Conservation (phyloP, 2,329 filamentous ascomycete genomes). For the Dendrostoma leiphaemia region DNA sequence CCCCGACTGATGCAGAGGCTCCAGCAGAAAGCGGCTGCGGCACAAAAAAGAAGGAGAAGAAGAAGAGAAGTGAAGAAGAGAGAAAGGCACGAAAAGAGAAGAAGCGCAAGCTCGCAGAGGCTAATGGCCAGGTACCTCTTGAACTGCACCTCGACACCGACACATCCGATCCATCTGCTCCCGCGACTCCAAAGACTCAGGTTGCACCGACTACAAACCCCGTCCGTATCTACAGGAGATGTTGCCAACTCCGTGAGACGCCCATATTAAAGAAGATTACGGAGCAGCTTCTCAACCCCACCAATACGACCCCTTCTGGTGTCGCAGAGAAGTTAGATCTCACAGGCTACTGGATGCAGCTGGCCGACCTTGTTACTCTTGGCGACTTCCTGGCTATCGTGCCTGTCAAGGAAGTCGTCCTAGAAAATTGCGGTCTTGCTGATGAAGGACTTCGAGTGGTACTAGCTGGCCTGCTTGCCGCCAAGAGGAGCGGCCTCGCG, state of each 20-base stretch:
- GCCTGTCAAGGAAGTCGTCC: constrained; percentile 78
- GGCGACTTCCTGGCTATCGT: constrained; percentile 94
- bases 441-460: constrained; percentile 87
- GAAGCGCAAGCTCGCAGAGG: constrained; percentile 79
- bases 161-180: constrained; percentile 39
- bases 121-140: constrained; percentile 82
- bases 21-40: constrained; percentile 8
- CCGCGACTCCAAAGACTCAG: constrained; percentile 49
- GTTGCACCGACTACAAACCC: constrained; percentile 83
- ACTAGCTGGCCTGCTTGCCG: constrained; percentile 79
- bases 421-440: constrained; percentile 83
- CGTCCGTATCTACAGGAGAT: constrained; percentile 86
- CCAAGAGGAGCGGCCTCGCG: constrained; percentile 56
- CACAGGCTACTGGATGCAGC: constrained; percentile 77
- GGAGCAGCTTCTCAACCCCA: constrained; percentile 74
- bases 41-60: constrained; percentile 87
- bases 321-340: constrained; percentile 80
- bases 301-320: constrained; percentile 67
- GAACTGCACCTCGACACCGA: constrained; percentile 75
- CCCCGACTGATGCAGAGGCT: constrained; percentile 3
- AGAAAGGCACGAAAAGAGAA: constrained; percentile 89
- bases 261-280: constrained; percentile 89
- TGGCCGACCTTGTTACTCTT: constrained; percentile 81
- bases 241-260: constrained; percentile 90
- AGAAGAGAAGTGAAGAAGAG: constrained; percentile 91